phyloP scores from a whole-genome alignment of 148 eudicot species.

The Heliamphora exappendiculata region DNA sequence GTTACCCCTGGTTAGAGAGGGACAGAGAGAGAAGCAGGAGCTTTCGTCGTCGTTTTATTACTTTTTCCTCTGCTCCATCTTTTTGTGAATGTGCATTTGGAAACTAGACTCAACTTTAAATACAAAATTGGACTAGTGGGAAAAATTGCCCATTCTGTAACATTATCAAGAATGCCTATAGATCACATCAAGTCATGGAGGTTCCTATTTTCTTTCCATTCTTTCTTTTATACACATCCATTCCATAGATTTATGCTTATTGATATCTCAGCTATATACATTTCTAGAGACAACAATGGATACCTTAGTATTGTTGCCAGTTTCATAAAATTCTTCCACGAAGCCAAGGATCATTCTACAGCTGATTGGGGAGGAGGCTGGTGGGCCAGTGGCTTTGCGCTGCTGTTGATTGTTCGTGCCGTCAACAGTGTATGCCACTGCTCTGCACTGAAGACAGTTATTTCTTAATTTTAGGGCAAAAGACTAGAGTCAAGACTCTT shows the following conservation, averaged over 20 bases:
- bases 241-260: slow-evolving; percentile 4
- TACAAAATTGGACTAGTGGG: not conserved
- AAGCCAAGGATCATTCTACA: slow-evolving; percentile 45
- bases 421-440: no score
- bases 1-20: no score
- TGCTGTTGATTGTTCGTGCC: no score
- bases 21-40: no score
- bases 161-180: not conserved
- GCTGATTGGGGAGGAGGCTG: no score
- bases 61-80: not conserved
- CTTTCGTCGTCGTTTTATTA: no score
- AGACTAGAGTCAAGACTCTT: no score
- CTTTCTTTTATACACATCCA: not conserved
- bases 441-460: no score
- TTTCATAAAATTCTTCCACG: slow-evolving; percentile 52
- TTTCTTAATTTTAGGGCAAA: no score
- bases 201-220: not conserved
- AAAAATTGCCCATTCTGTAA: not conserved
- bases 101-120: not conserved
- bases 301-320: slow-evolving; percentile 58
- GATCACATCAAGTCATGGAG: not conserved
- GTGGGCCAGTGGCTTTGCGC: no score
- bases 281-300: slow-evolving; percentile 69
- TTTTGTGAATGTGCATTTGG: not conserved
- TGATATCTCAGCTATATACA: slow-evolving; percentile 54